Evolutionary conservation across 441 rosid species (phyloP).

Genomic region (Pelargonium myrrhifolium): DNA sequence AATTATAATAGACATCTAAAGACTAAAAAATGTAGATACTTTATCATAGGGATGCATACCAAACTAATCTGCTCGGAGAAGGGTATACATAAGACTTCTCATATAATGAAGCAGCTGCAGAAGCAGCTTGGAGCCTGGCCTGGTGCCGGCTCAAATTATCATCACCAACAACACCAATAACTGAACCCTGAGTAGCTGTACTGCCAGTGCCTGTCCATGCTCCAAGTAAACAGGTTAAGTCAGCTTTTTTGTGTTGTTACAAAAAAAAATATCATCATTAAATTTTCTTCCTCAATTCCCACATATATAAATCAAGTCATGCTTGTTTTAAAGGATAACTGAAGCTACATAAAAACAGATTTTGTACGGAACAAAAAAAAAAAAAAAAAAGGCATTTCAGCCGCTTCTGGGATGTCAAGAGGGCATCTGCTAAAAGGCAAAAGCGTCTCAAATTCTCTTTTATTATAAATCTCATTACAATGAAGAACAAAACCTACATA

Average conservation of each 20-base stretch:
- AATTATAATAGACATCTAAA: background rate
- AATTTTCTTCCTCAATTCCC: too few relatives aligned
- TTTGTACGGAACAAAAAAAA: too few relatives aligned
- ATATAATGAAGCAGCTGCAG: constrained; percentile 74
- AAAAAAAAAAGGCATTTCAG: too few relatives aligned
- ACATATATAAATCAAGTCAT: too few relatives aligned
- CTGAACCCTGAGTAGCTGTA: constrained; percentile 42
- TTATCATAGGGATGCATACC: constrained; percentile 40
- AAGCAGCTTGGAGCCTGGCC: constrained; percentile 83
- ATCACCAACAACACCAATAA: constrained; percentile 24
- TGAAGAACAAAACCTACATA: too few relatives aligned
- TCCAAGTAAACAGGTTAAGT: constrained; percentile 14
- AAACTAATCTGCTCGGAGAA: constrained; percentile 50
- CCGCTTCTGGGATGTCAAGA: too few relatives aligned
- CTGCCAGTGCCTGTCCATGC: constrained; percentile 36
- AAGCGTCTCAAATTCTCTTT: too few relatives aligned
- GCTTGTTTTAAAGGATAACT: too few relatives aligned
- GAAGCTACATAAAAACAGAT: too few relatives aligned
- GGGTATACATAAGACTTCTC: constrained; percentile 84
- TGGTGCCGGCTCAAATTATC: constrained; percentile 50
- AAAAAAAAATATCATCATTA: too few relatives aligned
- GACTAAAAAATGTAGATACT: background rate
- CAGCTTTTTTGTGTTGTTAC: constrained; percentile 6
- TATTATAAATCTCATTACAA: too few relatives aligned
- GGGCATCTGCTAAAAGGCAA: too few relatives aligned